Conservation (phyloP, 176 grass and related monocot species). For the Paspalum vaginatum region DNA sequence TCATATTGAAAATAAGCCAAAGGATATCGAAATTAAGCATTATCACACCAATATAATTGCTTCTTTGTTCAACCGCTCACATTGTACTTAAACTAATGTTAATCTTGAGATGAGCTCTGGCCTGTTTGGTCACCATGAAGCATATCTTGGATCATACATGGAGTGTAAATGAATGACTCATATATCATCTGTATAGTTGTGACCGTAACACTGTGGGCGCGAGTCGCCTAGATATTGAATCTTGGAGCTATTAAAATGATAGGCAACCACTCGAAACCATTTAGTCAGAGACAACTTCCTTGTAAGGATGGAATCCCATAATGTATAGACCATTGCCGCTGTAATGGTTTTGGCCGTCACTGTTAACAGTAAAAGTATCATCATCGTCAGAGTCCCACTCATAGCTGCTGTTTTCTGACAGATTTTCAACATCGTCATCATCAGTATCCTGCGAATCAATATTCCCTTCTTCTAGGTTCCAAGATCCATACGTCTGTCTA, state of each 20-base stretch:
- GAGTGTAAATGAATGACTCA: constrained; percentile 11
- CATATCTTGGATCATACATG: background rate
- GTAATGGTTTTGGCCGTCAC: too few species aligned
- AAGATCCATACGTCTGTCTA: background rate
- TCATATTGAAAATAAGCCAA: background rate
- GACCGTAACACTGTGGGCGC: background rate
- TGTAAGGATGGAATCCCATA: constrained; percentile 35
- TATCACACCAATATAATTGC: background rate
- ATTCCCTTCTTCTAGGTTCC: background rate
- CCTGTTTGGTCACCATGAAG: background rate
- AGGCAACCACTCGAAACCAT: background rate
- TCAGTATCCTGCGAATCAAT: background rate
- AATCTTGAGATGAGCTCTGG: background rate
- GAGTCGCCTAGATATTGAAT: constrained; percentile 4
- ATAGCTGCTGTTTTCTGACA: background rate
- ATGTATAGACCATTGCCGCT: background rate
- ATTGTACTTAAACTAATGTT: background rate
- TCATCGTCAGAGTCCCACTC: constrained; percentile 31
- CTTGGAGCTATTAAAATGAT: constrained; percentile 27
- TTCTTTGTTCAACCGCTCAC: background rate
- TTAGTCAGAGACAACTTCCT: constrained; percentile 15
- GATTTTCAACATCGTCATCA: background rate
- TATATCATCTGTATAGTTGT: background rate
- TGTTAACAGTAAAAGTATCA: background rate
- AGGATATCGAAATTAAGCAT: background rate